phyloP scores from a whole-genome alignment of 139 green algal genomes.

The Parachlorella kessleri region DNA sequence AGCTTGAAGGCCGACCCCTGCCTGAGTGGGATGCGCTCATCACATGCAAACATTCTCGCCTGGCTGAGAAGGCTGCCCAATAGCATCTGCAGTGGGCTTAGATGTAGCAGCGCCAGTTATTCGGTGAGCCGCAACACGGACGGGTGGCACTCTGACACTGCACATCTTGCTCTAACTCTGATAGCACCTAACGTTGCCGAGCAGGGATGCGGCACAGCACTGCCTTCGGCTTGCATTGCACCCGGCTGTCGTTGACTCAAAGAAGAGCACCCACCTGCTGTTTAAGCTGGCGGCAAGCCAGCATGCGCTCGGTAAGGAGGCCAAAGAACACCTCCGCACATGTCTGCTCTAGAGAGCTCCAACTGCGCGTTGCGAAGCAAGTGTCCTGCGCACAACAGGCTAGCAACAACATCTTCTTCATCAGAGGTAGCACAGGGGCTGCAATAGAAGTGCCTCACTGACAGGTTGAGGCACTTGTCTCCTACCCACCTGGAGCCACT shows the following conservation, averaged over 20 bases:
- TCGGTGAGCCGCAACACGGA: too few relatives aligned
- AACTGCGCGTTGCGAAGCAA: background rate
- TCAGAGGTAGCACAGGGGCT: background rate
- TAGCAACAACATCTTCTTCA: background rate
- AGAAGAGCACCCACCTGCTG: background rate
- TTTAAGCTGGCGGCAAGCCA: background rate
- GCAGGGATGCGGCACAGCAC: too few relatives aligned
- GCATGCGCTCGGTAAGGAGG: background rate
- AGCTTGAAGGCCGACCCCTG: too few relatives aligned
- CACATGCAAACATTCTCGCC: constrained; percentile 8
- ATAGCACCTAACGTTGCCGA: too few relatives aligned
- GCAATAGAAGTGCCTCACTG: background rate
- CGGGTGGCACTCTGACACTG: too few relatives aligned
- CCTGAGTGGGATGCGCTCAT: too few relatives aligned
- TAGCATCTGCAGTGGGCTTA: constrained; percentile 15
- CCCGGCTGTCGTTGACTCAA: too few relatives aligned
- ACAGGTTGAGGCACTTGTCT: background rate
- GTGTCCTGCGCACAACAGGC: background rate
- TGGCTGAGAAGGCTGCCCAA: background rate
- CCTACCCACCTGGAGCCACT: background rate
- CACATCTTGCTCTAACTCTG: too few relatives aligned
- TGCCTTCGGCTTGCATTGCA: too few relatives aligned
- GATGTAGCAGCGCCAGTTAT: too few relatives aligned
- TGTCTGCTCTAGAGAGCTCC: background rate
- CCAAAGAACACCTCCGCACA: background rate